Evolutionary conservation across 352 stramenopile genomes (phyloP), one percentile per base, ranked within the genome.

Genomic region (Phytophthora pisi): DNA sequence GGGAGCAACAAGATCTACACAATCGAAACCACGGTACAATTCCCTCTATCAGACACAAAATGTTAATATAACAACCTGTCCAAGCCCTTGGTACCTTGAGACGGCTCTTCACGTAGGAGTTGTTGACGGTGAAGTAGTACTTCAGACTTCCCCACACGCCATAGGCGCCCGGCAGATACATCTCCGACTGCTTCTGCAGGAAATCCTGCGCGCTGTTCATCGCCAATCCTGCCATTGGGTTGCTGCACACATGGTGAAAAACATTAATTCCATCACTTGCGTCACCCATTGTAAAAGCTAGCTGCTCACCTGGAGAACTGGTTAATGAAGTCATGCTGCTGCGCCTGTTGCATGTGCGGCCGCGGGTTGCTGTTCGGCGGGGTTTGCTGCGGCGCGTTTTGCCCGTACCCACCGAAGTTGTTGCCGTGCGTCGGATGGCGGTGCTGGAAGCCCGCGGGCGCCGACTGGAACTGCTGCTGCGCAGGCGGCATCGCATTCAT

Each of bases 51-150:
- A 66, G 31, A 40, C 13, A 31, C 26, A 42, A 42, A 26, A 5
- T 5, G 64, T 23, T 23, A 16, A 40, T 40, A 5, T 15, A 40
- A 40, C 42, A 45, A 50, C 13, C 47, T 2, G 18, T 49, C 56
- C 9, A 47, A 26, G 9, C 50, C 26, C 24, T 56, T 30, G 47
- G 6, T 60, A 95, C 88, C 78, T 94, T 96, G 31, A 96, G 77
- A 31, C 87, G 86, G 60, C 83, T 95, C 53, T 90, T 89, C 30
- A 97, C 89, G 66, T 96, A 97, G 65, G 77, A 90, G 75, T 96
- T 97, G 74, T 95, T 93, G 58, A 97, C 89, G 51, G 83, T 94
- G 61, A 97, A 96, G 51, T 96, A 96, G 68, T 95, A 95, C 75
- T 96, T 96, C 56, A 94, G 74, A 49, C 75, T 93, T 9, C 86